These are phyloP conservation scores for Beauveria pseudobassiana DNA, from an alignment of 2,329 filamentous ascomycete genomes.

Conservation along the genomic window DNA sequence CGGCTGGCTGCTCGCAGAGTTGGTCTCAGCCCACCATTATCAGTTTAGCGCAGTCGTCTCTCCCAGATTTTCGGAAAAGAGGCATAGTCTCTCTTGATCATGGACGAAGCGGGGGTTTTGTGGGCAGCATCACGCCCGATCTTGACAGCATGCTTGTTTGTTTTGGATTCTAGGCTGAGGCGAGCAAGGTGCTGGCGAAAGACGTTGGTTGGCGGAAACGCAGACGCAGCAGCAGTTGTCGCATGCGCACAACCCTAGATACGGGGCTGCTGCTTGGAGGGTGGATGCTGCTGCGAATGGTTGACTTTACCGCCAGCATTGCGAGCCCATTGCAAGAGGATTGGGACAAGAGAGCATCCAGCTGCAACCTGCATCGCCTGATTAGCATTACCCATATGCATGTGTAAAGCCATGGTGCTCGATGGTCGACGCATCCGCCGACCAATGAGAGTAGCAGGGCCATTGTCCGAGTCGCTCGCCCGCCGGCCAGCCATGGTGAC, in stretches of 20 bases:
- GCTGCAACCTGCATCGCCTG: not conserved
- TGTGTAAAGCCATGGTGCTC: not conserved
- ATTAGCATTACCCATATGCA: not conserved
- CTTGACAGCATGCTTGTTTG: not conserved
- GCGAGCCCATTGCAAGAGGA: not conserved
- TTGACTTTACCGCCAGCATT: not conserved
- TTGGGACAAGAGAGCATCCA: not conserved
- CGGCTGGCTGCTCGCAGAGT: not conserved
- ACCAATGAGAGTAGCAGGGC: not conserved
- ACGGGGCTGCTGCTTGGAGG: not conserved
- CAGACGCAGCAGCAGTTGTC: not conserved
- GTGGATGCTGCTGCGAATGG: not conserved
- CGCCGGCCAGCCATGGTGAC: not conserved
- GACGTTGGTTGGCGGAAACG: not conserved
- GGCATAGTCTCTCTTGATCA: not conserved
- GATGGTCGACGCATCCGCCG: not conserved
- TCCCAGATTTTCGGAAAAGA: conserved; percentile 1
- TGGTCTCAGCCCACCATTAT: not conserved
- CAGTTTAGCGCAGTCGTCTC: conserved; percentile 1
- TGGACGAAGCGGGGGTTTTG: not conserved
- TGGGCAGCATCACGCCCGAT: not conserved
- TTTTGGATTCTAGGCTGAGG: not conserved
- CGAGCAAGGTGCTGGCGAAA: not conserved
- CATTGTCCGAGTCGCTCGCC: not conserved
- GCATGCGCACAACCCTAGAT: not conserved